phyloP scores from a whole-genome alignment of 768 basidiomycete species.

The Mycena capillaripes region DNA sequence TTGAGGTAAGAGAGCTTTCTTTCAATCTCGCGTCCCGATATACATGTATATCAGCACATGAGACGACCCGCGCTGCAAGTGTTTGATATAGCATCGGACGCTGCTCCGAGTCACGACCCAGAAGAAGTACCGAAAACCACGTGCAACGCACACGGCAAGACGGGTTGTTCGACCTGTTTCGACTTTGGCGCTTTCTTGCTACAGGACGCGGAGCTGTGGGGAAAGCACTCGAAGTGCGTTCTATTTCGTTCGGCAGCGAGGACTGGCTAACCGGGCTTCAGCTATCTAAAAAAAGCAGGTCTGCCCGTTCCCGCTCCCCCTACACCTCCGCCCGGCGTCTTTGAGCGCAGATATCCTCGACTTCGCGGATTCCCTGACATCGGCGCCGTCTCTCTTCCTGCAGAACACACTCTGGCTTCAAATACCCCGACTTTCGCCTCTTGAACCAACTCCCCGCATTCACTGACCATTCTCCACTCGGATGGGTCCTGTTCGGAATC shows the following conservation, averaged over 20 bases:
- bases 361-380: constrained; percentile 22
- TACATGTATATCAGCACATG: neutral
- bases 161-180: constrained; percentile 9
- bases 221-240: constrained; percentile 9
- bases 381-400: neutral
- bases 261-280: too few relatives aligned
- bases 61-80: constrained; percentile 12
- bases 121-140: neutral
- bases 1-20: constrained; percentile 12
- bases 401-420: constrained; percentile 12
- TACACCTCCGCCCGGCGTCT: too few relatives aligned
- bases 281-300: too few relatives aligned
- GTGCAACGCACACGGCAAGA: constrained; percentile 22
- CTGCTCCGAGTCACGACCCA: neutral
- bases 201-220: constrained; percentile 15
- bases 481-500: constrained; percentile 8
- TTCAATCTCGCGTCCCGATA: neutral
- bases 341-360: constrained; percentile 11
- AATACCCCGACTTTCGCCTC: constrained; percentile 19
- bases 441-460: constrained; percentile 15
- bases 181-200: constrained; percentile 24
- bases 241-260: too few relatives aligned
- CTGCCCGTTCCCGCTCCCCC: too few relatives aligned
- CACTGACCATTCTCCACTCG: constrained; percentile 6
- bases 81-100: constrained; percentile 5